phyloP scores from a whole-genome alignment of 78 protist genomes.

The Corallochytrium limacisporum region DNA sequence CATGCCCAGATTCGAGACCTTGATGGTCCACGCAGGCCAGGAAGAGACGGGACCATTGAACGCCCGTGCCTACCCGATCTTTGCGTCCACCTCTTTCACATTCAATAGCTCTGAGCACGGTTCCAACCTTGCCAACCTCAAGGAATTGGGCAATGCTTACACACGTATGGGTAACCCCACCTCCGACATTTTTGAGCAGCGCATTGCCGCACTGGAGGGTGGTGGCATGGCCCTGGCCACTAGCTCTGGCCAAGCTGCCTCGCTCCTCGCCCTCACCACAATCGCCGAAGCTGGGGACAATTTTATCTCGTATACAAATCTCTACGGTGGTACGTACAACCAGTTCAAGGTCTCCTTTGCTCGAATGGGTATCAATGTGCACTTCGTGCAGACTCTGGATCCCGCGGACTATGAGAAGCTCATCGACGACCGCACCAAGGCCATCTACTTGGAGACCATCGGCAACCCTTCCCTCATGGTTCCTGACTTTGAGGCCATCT shows the following conservation, averaged over 20 bases:
- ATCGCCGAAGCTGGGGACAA: slow-evolving; percentile 36
- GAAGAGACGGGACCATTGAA: too few species aligned
- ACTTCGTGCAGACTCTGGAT: slow-evolving; percentile 18
- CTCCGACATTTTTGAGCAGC: slow-evolving; percentile 12
- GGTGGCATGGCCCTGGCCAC: background rate
- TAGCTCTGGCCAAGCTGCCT: slow-evolving; percentile 33
- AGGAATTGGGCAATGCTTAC: too few species aligned
- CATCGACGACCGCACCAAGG: slow-evolving; percentile 28
- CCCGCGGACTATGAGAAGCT: slow-evolving; percentile 4
- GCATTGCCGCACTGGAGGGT: slow-evolving; percentile 21
- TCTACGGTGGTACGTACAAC: slow-evolving; percentile 58
- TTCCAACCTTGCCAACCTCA: background rate
- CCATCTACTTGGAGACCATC: slow-evolving; percentile 39
- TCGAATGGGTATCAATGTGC: slow-evolving; percentile 10
- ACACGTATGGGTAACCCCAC: slow-evolving; percentile 31
- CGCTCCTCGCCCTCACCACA: slow-evolving; percentile 13
- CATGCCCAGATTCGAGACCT: too few species aligned
- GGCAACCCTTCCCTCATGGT: slow-evolving; percentile 40
- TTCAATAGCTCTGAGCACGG: slow-evolving; percentile 9
- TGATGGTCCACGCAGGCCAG: too few species aligned
- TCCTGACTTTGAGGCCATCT: slow-evolving; percentile 27
- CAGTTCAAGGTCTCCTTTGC: slow-evolving; percentile 16
- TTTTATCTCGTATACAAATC: slow-evolving; percentile 1
- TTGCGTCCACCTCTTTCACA: background rate
- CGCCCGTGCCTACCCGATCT: too few species aligned